Evolutionary conservation across 2,329 filamentous ascomycete genomes (phyloP), one percentile per base, ranked within the genome.

Genomic region (Myriosclerotinia curreyana): DNA sequence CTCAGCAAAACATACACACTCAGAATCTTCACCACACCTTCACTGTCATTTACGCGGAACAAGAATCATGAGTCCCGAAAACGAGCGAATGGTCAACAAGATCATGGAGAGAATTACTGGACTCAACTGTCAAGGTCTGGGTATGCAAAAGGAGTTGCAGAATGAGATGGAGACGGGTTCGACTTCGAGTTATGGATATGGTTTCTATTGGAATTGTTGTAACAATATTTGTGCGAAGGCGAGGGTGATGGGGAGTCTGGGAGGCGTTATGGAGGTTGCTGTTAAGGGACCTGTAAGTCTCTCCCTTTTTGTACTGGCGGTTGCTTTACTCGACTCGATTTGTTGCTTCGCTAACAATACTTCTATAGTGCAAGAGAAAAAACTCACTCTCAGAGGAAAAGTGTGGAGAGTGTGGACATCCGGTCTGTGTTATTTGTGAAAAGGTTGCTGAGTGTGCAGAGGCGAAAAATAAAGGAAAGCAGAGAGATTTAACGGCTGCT

Each of bases 371-470:
- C 34, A 62, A 49, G 28, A 56, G 31, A 22, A 62, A 25, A 8
- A 56, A 56, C 9, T 56, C 51, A 0, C 42, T 49, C 12, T 40
- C 14, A 3, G 42, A 62, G 5, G 40, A 48, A 20, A 48, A 15
- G 31, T 62, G 60, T 56, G n/a, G 14, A 58, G 60, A 62, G n/a
- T 56, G 60, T 31, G 50, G 40, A 0, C 50, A 62, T 38, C n/a
- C 22, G 1, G 51, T 56, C 8, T 62, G 51, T 56, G 15, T 5
- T 28, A 6, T 36, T 2, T 62, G 60, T 28, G 40, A 56, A 46
- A 62, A 46, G 31, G 42, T 20, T 20, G 55, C 55, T 12, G 42
- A 58, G 20, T 58, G 55, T 12, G 15, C 12, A 17, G 20, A 3
- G 14, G n/a, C 2, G 8, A 11, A 48, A 20, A 15, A 11, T 5